phyloP scores from a whole-genome alignment of 208 protist species.

The Endotrypanum monterogeii region DNA sequence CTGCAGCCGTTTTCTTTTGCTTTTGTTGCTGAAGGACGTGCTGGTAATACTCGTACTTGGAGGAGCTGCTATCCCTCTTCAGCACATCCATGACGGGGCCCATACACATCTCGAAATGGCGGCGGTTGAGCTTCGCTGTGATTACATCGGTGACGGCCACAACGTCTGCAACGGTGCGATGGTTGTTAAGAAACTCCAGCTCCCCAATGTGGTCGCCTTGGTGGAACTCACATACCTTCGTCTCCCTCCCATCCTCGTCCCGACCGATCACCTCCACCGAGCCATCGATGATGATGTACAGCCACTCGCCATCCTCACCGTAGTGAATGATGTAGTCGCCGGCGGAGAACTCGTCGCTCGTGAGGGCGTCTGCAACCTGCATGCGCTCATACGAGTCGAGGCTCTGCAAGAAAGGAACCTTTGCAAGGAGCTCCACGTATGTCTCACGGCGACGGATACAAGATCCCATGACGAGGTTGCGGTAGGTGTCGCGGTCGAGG shows the following conservation, averaged over 20 bases:
- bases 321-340: constrained; percentile 91
- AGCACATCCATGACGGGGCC: constrained; percentile 89
- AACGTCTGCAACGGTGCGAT: constrained; percentile 84
- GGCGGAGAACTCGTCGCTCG: constrained; percentile 71
- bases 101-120: constrained; percentile 94
- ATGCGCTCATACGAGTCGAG: constrained; percentile 86
- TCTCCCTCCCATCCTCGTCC: constrained; percentile 60
- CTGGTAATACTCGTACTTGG: constrained; percentile 93
- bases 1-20: constrained; percentile 9
- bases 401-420: constrained; percentile 77
- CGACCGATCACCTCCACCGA: constrained; percentile 87
- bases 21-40: constrained; percentile 67
- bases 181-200: constrained; percentile 92
- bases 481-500: constrained; percentile 91
- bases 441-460: constrained; percentile 82
- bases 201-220: constrained; percentile 88
- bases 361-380: constrained; percentile 88
- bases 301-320: constrained; percentile 88
- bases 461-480: constrained; percentile 89
- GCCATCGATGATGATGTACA: constrained; percentile 91
- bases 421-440: constrained; percentile 77
- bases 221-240: constrained; percentile 84
- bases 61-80: constrained; percentile 70
- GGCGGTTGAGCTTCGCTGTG: constrained; percentile 89
- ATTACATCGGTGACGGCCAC: constrained; percentile 75